These are phyloP conservation scores for Dendrobium huoshanense DNA, from an alignment of 106 monocot genomes.

Conservation along the genomic window DNA sequence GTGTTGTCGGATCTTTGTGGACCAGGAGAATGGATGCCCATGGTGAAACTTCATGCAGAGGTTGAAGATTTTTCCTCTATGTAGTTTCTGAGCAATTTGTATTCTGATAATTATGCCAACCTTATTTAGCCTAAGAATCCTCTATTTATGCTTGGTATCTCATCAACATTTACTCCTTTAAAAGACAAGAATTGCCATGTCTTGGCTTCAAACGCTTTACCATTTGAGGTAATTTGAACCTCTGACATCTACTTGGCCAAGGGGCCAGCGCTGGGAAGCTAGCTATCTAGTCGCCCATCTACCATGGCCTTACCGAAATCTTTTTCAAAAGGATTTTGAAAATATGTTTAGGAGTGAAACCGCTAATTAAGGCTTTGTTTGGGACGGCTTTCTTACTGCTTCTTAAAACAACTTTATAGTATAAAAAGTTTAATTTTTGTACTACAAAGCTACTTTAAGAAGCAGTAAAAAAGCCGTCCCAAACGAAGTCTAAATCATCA, in stretches of 20 bases:
- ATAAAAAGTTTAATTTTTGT: too few species aligned
- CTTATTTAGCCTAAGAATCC: neutral
- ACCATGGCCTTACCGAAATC: too few species aligned
- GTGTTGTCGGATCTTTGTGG: conserved; percentile 78
- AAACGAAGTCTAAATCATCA: too few species aligned
- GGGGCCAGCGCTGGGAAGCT: too few species aligned
- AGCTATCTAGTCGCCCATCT: too few species aligned
- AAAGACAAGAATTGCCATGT: neutral
- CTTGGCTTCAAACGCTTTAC: neutral
- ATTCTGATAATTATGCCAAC: neutral
- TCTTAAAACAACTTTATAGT: too few species aligned
- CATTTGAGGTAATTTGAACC: neutral
- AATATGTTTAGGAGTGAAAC: too few species aligned
- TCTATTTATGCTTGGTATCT: neutral
- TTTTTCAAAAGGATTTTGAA: too few species aligned
- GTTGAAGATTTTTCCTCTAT: conserved; percentile 14
- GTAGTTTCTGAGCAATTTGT: neutral
- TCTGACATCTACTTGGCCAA: neutral
- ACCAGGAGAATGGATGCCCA: conserved; percentile 75
- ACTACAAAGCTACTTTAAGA: too few species aligned
- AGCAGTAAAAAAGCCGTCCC: too few species aligned
- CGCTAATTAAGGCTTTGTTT: too few species aligned
- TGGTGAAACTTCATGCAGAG: conserved; percentile 67
- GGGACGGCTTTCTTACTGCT: too few species aligned
- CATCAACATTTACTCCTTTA: neutral